Base-by-base conservation (phyloP, 495 filamentous ascomycete genomes). In the Cercophora sp. region DNA sequence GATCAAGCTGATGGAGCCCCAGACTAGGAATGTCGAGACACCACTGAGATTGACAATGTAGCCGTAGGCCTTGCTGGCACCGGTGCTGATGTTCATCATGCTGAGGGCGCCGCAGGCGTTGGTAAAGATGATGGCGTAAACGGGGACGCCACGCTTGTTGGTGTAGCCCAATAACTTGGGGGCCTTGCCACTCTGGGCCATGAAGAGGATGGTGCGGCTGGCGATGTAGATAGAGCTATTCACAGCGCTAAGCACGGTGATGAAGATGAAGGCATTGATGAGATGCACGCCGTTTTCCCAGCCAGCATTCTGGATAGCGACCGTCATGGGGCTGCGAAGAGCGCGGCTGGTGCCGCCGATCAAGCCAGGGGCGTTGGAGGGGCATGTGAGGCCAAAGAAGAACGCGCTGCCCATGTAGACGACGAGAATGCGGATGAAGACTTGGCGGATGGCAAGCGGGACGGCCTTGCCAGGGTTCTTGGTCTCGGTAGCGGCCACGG, bases 391-490 rank as follows among this genome's bases (percentile, higher is more conserved):
- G 41, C 81, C 81, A 41, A 88, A 86, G 62, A 88, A 88, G 73
- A 89, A 83, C 53, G 85, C 82, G 3, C 79, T 80, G 39, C 85
- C 71, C 69, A 88, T 80, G 69, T 87, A 87, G 63, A 88, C 84
- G 63, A 89, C 81, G 57, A 88, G 59, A 65, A 89, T 89, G 42
- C 86, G 84, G 74, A 79, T 81, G 62, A 89, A 89, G 20, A 86
- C 85, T 60, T 88, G 86, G 54, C 79, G 83, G 51, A 89, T 88
- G 1, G 86, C 86, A 0, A 79, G 73, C 1, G 86, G 86, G 0
- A 89, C 81, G 6, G 85, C 85, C 47, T 77, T 77, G 52, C 84
- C 70, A 2, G 86, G 86, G 63, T 89, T 88, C 58, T 81, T 80
- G 26, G 85, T 86, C 65, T 89, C 86, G 55, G 82, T 86, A 4